phyloP scores from a whole-genome alignment of 2,329 filamentous ascomycete species.

The Fonsecaea pedrosoi region DNA sequence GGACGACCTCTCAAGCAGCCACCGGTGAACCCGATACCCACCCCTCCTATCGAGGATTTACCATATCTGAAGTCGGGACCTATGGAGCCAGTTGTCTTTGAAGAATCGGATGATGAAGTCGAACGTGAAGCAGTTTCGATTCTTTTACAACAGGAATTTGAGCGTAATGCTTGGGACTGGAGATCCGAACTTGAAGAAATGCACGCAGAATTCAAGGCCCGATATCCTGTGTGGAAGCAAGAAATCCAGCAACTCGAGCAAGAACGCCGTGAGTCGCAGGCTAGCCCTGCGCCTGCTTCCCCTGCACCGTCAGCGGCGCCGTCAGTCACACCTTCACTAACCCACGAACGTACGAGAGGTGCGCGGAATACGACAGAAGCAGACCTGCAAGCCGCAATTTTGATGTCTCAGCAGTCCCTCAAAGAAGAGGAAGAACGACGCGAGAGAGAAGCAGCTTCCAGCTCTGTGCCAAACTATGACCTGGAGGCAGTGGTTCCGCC shows the following conservation, averaged over 20 bases:
- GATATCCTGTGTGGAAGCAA: conserved; percentile 55
- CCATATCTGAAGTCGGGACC: conserved; percentile 54
- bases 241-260: conserved; percentile 53
- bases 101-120: conserved; percentile 52
- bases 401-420: conserved; percentile 56
- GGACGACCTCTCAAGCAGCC: conserved; percentile 38
- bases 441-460: conserved; percentile 51
- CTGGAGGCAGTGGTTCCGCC: conserved; percentile 56
- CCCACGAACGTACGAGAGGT: conserved; percentile 50
- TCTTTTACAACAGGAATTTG: conserved; percentile 48
- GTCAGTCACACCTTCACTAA: conserved; percentile 43
- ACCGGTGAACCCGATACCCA: conserved; percentile 41
- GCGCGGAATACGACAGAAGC: conserved; percentile 58
- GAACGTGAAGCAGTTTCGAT: conserved; percentile 50
- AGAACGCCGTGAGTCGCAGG: conserved; percentile 46
- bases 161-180: conserved; percentile 48
- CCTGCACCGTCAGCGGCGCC: conserved; percentile 43
- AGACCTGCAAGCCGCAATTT: conserved; percentile 57
- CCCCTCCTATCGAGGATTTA: conserved; percentile 51
- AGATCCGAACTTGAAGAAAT: conserved; percentile 50
- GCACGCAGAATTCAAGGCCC: conserved; percentile 49
- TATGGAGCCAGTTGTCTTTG: conserved; percentile 54
- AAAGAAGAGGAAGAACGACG: conserved; percentile 56
- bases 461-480: conserved; percentile 52
- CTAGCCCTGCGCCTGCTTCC: conserved; percentile 48